Evolutionary conservation across 805 yeast species (phyloP).

Genomic region (Kregervanrija delftensis): DNA sequence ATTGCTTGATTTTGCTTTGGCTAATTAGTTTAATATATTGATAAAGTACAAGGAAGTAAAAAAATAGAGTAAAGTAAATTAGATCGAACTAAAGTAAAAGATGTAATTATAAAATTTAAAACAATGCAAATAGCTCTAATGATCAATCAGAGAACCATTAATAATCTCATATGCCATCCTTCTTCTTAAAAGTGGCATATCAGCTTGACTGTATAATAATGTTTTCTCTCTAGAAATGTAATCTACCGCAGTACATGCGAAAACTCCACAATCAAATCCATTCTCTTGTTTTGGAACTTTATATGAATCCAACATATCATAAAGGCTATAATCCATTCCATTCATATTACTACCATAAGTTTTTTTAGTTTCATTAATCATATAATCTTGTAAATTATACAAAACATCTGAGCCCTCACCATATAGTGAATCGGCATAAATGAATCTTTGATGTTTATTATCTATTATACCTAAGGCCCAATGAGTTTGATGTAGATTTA

Average conservation of each 20-base stretch:
- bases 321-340: constrained; percentile 24
- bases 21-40: too few species aligned
- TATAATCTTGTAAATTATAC: constrained; percentile 48
- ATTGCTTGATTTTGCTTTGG: too few species aligned
- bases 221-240: constrained; percentile 46
- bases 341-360: constrained; percentile 32
- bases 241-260: constrained; percentile 72
- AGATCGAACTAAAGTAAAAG: too few species aligned
- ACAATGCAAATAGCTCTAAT: too few species aligned
- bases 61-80: too few species aligned
- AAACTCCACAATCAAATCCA: constrained; percentile 94
- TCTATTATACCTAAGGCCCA: constrained; percentile 88
- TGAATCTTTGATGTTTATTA: constrained; percentile 48
- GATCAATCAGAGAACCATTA: constrained; percentile 7
- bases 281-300: constrained; percentile 76
- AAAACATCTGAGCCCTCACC: constrained; percentile 40
- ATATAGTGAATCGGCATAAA: constrained; percentile 75
- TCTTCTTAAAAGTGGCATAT: constrained; percentile 61
- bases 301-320: constrained; percentile 18
- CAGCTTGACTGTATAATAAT: constrained; percentile 54
- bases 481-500: constrained; percentile 77
- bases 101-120: too few species aligned
- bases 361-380: constrained; percentile 60
- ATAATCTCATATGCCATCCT: constrained; percentile 61
- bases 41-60: too few species aligned